Evolutionary conservation across 305 asterid species (phyloP).

Genomic region (Solanum hybrid): DNA sequence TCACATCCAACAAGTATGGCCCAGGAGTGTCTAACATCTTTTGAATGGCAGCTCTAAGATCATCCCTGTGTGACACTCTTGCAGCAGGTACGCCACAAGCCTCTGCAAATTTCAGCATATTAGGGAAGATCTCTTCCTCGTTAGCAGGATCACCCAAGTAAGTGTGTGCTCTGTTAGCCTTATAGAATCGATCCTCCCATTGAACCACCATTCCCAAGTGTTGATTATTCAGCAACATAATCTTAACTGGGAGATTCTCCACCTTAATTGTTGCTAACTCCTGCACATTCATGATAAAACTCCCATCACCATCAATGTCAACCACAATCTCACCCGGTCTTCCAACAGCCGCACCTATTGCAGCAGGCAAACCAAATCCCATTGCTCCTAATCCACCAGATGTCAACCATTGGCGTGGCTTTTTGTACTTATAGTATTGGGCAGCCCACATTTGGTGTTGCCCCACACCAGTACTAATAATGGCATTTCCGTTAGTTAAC

Average conservation of each 20-base stretch:
- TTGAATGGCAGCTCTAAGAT: slow-evolving; percentile 25
- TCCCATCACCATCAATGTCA: slow-evolving; percentile 49
- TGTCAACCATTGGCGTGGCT: slow-evolving; percentile 34
- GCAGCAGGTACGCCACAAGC: slow-evolving; percentile 40
- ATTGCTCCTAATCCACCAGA: slow-evolving; percentile 44
- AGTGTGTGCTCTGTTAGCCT: slow-evolving; percentile 34
- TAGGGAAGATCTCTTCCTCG: slow-evolving; percentile 25
- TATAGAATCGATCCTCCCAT: slow-evolving; percentile 44
- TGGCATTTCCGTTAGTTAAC: slow-evolving; percentile 30
- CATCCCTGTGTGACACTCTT: slow-evolving; percentile 23
- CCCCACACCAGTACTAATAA: slow-evolving; percentile 36
- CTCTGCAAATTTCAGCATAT: slow-evolving; percentile 45
- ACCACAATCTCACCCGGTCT: slow-evolving; percentile 32
- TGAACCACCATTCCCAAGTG: slow-evolving; percentile 45
- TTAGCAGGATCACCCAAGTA: slow-evolving; percentile 35
- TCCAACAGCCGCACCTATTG: slow-evolving; percentile 44
- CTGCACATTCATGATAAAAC: slow-evolving; percentile 43
- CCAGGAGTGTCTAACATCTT: slow-evolving; percentile 45
- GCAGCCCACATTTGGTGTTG: slow-evolving; percentile 49
- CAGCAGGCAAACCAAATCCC: slow-evolving; percentile 50
- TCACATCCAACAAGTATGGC: slow-evolving; percentile 41
- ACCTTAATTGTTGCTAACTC: slow-evolving; percentile 36
- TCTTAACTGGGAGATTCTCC: slow-evolving; percentile 39
- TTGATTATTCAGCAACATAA: slow-evolving; percentile 39
- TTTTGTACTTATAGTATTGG: slow-evolving; percentile 29